Base-by-base conservation (phyloP, 192 early-diverging fungal species). In the Coemansia umbellata region DNA sequence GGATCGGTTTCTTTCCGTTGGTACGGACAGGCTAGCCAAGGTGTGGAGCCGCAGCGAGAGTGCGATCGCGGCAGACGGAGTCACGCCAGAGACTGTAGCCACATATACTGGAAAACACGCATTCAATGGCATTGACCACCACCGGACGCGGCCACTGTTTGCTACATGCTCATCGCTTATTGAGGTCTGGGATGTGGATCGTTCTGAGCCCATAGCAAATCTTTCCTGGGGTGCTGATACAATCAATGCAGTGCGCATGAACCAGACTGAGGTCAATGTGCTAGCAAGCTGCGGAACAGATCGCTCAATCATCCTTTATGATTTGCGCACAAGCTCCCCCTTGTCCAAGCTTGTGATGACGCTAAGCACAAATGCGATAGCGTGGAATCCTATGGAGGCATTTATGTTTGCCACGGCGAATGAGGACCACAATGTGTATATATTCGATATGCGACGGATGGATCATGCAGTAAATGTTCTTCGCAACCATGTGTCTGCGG, bases 311-410 rank as follows among this genome's bases (percentile, higher is more conserved):
- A 89, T 90, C 30, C 67, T 99, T 15, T 99, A 98, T 66, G 97
- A 99, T 63, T 70, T 97, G 53, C 80, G 97, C 52, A 92, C 93
- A 2, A 88, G 68, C 65, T 84, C 85, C 28, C 91, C 97, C 1
- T 74, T 99, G 33, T 79, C 85, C 21, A 98, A 98, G 68, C 61
- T 87, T 22, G 68, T 94, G 51, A 80, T 95, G 82, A 77, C 82
- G 37, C 74, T 95, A 80, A 84, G 84, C 50, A 91, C 92, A 21
- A 99, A 99, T 67, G 91, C 97, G 8, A 92, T 99, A 41, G 77
- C 91, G 14, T 99, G 97, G 97, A 99, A 99, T 67, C 97, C 97
- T 4, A 97, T 98, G 93, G 93, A 97, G 65, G 92, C 97, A 5
- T 95, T 90, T 69, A 93, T 86, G 58, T 98, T 99, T 78, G 84